A percentile compares a stretch with the other conserved stretches of the same genome.
phyloP scores from a whole-genome alignment of 2,329 filamentous ascomycete genomes.

The Ustulina deusta region DNA sequence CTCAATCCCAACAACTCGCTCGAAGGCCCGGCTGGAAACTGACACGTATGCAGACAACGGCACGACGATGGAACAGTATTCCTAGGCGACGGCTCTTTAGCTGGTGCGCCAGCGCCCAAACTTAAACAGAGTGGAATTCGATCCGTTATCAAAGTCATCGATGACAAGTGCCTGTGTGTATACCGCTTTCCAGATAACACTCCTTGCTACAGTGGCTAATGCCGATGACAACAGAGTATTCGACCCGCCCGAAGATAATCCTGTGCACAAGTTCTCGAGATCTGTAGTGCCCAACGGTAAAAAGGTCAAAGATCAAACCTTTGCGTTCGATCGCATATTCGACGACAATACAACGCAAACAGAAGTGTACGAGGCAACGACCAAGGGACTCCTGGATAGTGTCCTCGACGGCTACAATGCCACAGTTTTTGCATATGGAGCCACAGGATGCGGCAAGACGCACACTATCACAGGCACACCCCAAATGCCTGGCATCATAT shows the following conservation, averaged over 20 bases:
- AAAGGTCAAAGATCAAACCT: constrained; percentile 96
- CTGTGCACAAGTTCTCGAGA: constrained; percentile 86
- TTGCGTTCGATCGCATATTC: constrained; percentile 96
- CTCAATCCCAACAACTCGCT: background rate
- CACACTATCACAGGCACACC: constrained; percentile 95
- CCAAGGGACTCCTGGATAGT: constrained; percentile 88
- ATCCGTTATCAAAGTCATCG: constrained; percentile 94
- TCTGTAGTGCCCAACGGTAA: constrained; percentile 87
- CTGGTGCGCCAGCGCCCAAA: constrained; percentile 86
- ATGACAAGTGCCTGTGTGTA: constrained; percentile 93
- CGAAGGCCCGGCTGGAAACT: constrained; percentile 14
- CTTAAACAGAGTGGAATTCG: constrained; percentile 87
- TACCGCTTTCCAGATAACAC: background rate
- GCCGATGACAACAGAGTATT: constrained; percentile 75
- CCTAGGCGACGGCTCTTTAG: constrained; percentile 95
- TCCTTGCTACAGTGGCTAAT: background rate
- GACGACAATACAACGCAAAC: constrained; percentile 93
- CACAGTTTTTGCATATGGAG: constrained; percentile 97
- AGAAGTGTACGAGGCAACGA: constrained; percentile 96
- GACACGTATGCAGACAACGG: constrained; percentile 61
- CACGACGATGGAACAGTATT: constrained; percentile 90
- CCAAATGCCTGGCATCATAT: constrained; percentile 96
- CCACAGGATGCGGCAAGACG: constrained; percentile 97
- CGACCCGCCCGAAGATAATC: constrained; percentile 94
- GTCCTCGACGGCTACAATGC: constrained; percentile 98